Base-by-base conservation (phyloP, 2,329 filamentous ascomycete genomes). In the Botryotinia globosa region DNA sequence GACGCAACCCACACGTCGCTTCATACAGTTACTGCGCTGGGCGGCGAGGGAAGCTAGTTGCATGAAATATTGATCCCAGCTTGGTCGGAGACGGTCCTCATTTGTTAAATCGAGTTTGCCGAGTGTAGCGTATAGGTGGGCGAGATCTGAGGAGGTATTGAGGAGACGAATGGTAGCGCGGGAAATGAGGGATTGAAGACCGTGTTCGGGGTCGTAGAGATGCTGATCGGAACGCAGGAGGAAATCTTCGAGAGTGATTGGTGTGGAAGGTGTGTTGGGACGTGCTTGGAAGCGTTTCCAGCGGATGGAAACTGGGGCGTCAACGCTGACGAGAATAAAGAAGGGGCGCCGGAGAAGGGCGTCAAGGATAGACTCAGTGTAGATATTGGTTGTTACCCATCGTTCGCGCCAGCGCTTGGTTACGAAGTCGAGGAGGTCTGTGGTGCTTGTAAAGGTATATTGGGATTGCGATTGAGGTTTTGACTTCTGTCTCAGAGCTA, bases 1-100 rank as follows among this genome's bases (percentile, higher is more conserved):
- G 10, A 98, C 96, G 83, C 94, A 98, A 12, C 96, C 96, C 1
- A 99, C 96, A 76, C 95, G 90, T 44, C 96, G 88, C 84, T 98
- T 98, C 96, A 99, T 99, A 85, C 96, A 99, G 82, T 99, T 99
- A 80, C 91, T 94, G 76, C 96, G 89, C 77, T 94, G 92, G 0
- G 95, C 93, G 12, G 96, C 96, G 65, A 99, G 89, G 48, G 92
- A 94, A 8, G 96, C 94, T n/a, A 99, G 86, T 58, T 93, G 90
- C 96, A 99, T 99, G 81, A 99, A 99, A 84, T 99, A 99, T 79
- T 92, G 91, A 82, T 99, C 96, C 96, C 96, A 99, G 66, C 89
- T 91, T 0, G 96, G 96, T 1, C 96, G 90, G 51, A 99, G 86
- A 2, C 96, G 91, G 77, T 92, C 88, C 48, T 91, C 87, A 79